phyloP scores from a whole-genome alignment of 257 asterid species.

The Petunia secreta region DNA sequence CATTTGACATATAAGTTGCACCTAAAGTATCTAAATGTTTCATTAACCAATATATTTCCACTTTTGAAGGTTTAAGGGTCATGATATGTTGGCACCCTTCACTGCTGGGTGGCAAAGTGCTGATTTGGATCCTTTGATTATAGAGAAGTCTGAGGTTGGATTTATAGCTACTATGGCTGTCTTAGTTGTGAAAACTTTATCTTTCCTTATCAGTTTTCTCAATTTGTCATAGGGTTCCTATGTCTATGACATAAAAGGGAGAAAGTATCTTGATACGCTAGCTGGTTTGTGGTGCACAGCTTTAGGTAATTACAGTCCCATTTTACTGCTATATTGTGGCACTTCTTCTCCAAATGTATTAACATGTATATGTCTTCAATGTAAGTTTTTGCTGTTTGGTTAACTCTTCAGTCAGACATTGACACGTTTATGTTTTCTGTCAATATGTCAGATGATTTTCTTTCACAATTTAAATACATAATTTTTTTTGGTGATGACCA shows the following conservation, averaged over 20 bases:
- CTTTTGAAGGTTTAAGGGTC: conserved; percentile 72
- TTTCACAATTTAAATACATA: neutral
- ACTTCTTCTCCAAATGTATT: conserved; percentile 14
- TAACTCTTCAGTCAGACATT: neutral
- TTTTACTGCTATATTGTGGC: neutral
- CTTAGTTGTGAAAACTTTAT: neutral
- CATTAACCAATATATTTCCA: conserved; percentile 23
- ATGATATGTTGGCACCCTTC: conserved; percentile 95
- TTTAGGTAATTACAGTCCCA: conserved; percentile 50
- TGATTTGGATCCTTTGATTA: conserved; percentile 74
- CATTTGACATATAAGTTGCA: conserved; percentile 14
- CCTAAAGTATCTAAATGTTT: neutral
- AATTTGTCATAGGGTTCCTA: conserved; percentile 65
- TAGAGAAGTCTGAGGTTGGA: conserved; percentile 83
- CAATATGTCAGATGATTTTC: neutral
- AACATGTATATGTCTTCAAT: neutral
- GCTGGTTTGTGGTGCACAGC: conserved; percentile 99
- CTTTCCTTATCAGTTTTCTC: conserved; percentile 25
- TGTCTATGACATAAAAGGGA: conserved; percentile 78
- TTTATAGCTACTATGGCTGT: neutral
- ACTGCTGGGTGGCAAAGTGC: conserved; percentile 91
- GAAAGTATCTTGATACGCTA: conserved; percentile 81
- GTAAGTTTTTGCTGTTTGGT: conserved; percentile 1
- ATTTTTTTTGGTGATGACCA: neutral
- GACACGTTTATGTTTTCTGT: neutral